Conservation (phyloP, 192 early-diverging fungal genomes). For the Pecoramyces ruminantium region DNA sequence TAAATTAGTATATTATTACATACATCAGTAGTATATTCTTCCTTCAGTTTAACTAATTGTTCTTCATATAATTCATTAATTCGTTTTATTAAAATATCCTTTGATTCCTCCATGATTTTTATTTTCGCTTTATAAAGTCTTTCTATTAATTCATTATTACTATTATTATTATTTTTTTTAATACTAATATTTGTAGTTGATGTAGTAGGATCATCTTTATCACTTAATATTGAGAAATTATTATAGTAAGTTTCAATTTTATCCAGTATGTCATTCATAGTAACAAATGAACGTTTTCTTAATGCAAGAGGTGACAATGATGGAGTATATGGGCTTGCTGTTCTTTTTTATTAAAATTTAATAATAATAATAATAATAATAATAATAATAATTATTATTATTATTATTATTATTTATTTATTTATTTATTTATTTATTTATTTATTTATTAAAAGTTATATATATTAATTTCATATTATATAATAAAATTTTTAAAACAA, state of each 20-base stretch:
- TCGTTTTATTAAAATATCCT: background rate
- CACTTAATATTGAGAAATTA: background rate
- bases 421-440: no score
- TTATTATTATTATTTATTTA: no score
- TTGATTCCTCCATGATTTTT: background rate
- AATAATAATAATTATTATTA: no score
- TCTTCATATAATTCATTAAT: background rate
- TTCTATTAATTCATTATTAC: background rate
- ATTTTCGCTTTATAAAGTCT: background rate
- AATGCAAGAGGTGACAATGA: background rate
- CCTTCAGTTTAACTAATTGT: background rate
- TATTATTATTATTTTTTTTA: background rate
- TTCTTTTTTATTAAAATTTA: no score
- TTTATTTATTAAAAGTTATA: no score
- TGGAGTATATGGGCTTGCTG: background rate
- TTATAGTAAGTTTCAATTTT: background rate
- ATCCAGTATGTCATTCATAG: background rate
- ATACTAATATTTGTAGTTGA: no score
- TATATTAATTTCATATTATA: no score
- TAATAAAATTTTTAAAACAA: no score
- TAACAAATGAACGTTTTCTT: background rate
- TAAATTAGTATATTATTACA: no score
- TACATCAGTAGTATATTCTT: background rate
- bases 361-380: no score
- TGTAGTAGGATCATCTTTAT: background rate